Base-by-base conservation (phyloP, 1,139 yeast species). In the Yamadazyma aaseri region DNA sequence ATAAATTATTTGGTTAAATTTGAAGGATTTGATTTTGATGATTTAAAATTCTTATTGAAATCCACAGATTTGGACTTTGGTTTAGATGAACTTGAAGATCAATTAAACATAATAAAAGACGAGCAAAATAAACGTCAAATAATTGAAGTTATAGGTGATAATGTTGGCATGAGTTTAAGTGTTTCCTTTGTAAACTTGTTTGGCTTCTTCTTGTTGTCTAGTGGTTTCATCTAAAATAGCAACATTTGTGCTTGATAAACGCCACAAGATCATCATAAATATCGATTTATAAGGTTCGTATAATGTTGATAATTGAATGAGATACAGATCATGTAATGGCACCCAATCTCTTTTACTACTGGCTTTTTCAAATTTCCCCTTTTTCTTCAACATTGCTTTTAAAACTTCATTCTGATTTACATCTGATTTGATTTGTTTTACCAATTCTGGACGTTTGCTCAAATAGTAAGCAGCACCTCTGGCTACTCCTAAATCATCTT, bases 401-500 rank as follows among this genome's bases (percentile, higher is more conserved):
- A 56, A 45, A 22, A 51, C 58, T 18, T 67, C 73, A 32, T 56
- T 53, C 0, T 49, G 44, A 18, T 52, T 46, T 5, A 58, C 61
- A 5, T 50, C 67, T 2, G 46, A 41, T 45, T 70, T 68, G 6
- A 79, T 57, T 32, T 64, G 64, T 20, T 59, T 51, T 12, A 74
- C 49, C 10, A 80, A 37, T 13, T 73, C 68, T 0, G 86, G 85
- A 29, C 89, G 64, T 14, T 65, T 66, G 14, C 63, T 62, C 28
- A 86, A 56, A 53, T 86, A 89, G 24, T 70, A 58, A 0, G 87
- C 73, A 41, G 81, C 75, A 0, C 97, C 97, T 45, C 95, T 65
- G 25, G 92, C 90, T 2, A 89, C 75, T 1, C 96, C 97, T 35
- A 89, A 63, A 58, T 90, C 97, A 22, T 81, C 89, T 10, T 76